phyloP scores from a whole-genome alignment of 2,329 filamentous ascomycete genomes.

The Botrytis cinerea region DNA sequence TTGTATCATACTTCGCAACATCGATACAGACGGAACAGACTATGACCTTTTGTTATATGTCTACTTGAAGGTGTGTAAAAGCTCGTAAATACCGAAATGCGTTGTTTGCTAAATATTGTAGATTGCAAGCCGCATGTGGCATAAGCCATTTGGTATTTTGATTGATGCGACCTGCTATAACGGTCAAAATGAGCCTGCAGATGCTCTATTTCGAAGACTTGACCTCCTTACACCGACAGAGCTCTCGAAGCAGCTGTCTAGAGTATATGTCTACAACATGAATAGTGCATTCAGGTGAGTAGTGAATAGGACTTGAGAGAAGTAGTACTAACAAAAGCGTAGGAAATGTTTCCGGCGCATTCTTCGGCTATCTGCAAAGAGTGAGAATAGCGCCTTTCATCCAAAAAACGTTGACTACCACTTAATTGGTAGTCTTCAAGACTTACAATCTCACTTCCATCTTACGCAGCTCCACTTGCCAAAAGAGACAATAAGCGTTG shows the following conservation, averaged over 20 bases:
- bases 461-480: constrained; percentile 66
- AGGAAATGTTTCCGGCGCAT: constrained; percentile 67
- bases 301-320: constrained; percentile 40
- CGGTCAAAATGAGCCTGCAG: constrained; percentile 65
- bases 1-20: constrained; percentile 67
- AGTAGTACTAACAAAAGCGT: constrained; percentile 35
- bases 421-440: constrained; percentile 64
- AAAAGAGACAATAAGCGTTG: constrained; percentile 69
- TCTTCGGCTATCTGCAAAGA: constrained; percentile 61
- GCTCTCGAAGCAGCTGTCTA: constrained; percentile 57
- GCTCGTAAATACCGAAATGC: constrained; percentile 15
- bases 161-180: constrained; percentile 72
- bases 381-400: constrained; percentile 61
- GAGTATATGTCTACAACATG: constrained; percentile 73
- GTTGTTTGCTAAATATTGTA: constrained; percentile 37
- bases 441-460: constrained; percentile 67
- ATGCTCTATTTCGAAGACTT: constrained; percentile 64
- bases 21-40: constrained; percentile 65
- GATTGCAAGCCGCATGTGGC: constrained; percentile 71
- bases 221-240: constrained; percentile 64
- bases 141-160: constrained; percentile 66
- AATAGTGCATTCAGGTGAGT: constrained; percentile 68
- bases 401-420: constrained; percentile 67
- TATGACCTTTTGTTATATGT: constrained; percentile 67
- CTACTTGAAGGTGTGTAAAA: constrained; percentile 60